Base-by-base conservation (phyloP, 305 asterid species). In the Plantago coronopus region DNA sequence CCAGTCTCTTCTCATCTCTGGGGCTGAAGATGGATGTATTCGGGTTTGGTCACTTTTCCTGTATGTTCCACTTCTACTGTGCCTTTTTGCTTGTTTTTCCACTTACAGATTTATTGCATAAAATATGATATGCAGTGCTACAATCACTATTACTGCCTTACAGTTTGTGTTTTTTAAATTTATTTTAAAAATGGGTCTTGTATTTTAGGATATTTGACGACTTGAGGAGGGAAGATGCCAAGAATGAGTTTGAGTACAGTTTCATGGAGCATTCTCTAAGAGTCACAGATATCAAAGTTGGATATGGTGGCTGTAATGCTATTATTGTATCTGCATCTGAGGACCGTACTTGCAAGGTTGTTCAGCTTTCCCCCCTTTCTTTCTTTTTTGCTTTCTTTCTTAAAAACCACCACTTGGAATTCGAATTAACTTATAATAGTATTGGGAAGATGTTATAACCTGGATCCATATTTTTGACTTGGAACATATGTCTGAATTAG, bases 311-410 rank as follows among this genome's bases (percentile, higher is more conserved):
- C 49, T 80, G 81, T 48, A 87, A 81, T 82, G 91, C 95, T 16
- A 77, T 87, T 62, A 69, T 93, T 9, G 84, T 89, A 61, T 89
- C 99, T 50, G 82, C 95, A 50, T 93, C 96, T 25, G 96, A 93
- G 83, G 99, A 93, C 65, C 84, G 87, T 45, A 93, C 96, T 59
- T 93, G 99, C 96, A 93, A 93, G 97, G 96, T 93, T 59, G 9
- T 16, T 7, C 22, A 0, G 11, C 13, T 50, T 50, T 50, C 0
- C 15, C 2, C 10, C 7, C 4, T 17, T 15, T 0, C 10, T 50
- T 34, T 2, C 1, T 0, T 34, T 8, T 1, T 3, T 9, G 7
- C 8, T 34, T 9, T 9, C 40, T 4, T 1, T 34, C 40, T 7
- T 34, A 12, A 34, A 34, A 34, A 34, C n/a, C n/a, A n/a, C n/a